Percentiles rank a stretch among this genome's conserved stretches.
Evolutionary conservation across 179 eudicot species (phyloP).

Genomic region (Actinidia chinensis): DNA sequence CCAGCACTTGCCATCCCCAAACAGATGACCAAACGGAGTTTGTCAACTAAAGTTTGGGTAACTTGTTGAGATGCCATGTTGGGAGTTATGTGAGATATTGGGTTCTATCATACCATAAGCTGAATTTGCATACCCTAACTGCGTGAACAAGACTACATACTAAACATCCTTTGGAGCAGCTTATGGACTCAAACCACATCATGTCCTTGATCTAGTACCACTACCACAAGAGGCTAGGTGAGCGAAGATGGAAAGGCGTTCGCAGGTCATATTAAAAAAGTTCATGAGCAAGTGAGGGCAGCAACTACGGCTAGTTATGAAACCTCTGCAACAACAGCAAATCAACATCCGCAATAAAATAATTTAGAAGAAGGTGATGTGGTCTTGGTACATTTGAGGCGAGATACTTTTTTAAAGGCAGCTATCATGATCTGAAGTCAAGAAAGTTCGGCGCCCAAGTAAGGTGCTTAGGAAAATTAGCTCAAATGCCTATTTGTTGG

Average conservation of each 20-base stretch:
- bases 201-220: no score
- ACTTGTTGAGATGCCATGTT: conserved; percentile 3
- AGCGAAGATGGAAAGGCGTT: no score
- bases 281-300: no score
- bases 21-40: neutral
- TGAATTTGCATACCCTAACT: neutral
- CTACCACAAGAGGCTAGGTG: no score
- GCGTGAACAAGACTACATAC: neutral
- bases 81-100: conserved; percentile 1
- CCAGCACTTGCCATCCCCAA: neutral
- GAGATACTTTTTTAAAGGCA: neutral
- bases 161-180: conserved; percentile 14
- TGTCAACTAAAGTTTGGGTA: neutral
- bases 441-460: conserved; percentile 4
- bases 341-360: no score
- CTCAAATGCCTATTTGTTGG: conserved; percentile 5
- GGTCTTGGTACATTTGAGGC: neutral
- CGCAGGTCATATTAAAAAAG: no score
- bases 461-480: neutral
- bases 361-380: no score
- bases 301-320: no score
- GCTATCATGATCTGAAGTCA: neutral
- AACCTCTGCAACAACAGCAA: no score
- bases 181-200: no score
- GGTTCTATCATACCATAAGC: neutral